A percentile compares a stretch with the other conserved stretches of the same genome.
phyloP scores from a whole-genome alignment of 257 asterid genomes.

The Rauvolfia tetraphylla region DNA sequence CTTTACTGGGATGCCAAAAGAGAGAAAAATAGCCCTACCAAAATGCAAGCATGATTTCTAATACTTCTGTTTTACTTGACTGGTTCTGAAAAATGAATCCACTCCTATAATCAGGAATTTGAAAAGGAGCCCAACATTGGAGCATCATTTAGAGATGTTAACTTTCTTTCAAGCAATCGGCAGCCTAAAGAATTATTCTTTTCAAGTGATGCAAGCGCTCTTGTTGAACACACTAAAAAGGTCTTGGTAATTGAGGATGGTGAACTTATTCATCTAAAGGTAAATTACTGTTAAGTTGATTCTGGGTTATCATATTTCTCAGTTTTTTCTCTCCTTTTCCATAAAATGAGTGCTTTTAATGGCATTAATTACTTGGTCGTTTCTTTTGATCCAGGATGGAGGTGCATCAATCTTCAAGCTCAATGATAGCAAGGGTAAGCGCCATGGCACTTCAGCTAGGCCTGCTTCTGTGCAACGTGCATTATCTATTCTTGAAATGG shows the following conservation, averaged over 20 bases:
- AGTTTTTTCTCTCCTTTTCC: not conserved
- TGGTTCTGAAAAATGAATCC: conserved; percentile 15
- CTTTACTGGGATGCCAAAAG: not conserved
- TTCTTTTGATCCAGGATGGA: conserved; percentile 65
- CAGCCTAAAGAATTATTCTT: conserved; percentile 75
- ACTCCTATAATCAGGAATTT: conserved; percentile 48
- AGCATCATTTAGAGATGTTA: conserved; percentile 55
- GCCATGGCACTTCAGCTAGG: conserved; percentile 48
- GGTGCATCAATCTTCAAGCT: conserved; percentile 81
- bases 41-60: not conserved
- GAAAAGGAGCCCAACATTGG: conserved; percentile 44
- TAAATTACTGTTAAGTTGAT: conserved; percentile 15
- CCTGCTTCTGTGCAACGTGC: conserved; percentile 95
- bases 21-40: not conserved
- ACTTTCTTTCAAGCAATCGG: conserved; percentile 58
- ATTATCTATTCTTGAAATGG: conserved; percentile 88
- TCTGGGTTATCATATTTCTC: not conserved
- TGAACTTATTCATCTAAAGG: conserved; percentile 90
- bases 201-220: conserved; percentile 90
- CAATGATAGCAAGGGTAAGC: conserved; percentile 53
- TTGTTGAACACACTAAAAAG: conserved; percentile 89
- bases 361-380: conserved; percentile 1
- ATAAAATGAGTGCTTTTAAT: not conserved
- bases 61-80: not conserved
- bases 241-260: conserved; percentile 85